Conservation (phyloP, 225 moss, liverwort and hornwort genomes). For the Antitrichia curtipendula region DNA sequence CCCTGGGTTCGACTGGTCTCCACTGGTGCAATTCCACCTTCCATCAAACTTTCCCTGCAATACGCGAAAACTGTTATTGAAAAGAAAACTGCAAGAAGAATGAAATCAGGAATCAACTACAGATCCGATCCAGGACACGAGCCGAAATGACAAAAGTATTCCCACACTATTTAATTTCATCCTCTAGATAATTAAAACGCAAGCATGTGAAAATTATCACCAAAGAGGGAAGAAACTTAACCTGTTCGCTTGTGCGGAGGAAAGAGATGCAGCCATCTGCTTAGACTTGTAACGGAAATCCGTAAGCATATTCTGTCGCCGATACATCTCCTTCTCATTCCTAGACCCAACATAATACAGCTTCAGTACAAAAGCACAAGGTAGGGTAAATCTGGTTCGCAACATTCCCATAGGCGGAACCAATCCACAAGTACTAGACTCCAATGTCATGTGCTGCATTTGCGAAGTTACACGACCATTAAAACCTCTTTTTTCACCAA, state of each 20-base stretch:
- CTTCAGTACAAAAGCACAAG: not conserved
- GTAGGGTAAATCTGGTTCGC: not conserved
- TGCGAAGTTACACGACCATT: not conserved
- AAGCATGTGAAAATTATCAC: not conserved
- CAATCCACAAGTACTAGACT: not conserved
- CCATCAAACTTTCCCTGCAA: constrained; percentile 51
- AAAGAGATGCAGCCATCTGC: constrained; percentile 61
- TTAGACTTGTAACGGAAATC: constrained; percentile 60
- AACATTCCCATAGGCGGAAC: not conserved
- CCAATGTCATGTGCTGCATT: not conserved
- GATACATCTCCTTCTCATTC: constrained; percentile 73
- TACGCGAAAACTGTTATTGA: not conserved
- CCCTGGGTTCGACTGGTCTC: constrained; percentile 74
- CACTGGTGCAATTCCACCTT: constrained; percentile 39
- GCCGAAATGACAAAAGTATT: not conserved
- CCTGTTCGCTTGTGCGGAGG: constrained; percentile 56
- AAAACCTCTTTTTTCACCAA: not conserved
- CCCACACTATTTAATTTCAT: not conserved
- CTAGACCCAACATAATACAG: not conserved
- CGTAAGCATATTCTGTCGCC: constrained; percentile 59
- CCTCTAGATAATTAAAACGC: not conserved
- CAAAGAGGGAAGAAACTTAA: not conserved
- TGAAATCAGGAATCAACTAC: not conserved
- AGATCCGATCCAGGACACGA: not conserved
- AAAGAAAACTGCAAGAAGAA: not conserved